A percentile compares a stretch with the other conserved stretches of the same genome.
Evolutionary conservation across 106 monocot genomes (phyloP).

Genomic region (Allium fistulosum): DNA sequence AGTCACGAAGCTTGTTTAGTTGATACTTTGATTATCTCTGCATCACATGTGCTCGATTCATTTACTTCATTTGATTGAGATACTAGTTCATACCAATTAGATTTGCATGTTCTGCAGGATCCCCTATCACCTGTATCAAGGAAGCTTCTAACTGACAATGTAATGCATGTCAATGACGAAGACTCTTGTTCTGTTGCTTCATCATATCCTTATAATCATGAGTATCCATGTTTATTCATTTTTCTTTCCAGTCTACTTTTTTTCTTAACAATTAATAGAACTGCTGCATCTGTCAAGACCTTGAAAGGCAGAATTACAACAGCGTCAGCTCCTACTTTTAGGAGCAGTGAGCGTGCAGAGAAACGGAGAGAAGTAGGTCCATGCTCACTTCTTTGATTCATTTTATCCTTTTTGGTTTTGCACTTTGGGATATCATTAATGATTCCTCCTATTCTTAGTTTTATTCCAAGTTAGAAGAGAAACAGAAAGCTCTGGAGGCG

Average conservation of each 20-base stretch:
- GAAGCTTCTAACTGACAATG: slow-evolving; percentile 47
- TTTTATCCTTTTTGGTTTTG: too few relatives aligned
- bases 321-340: slow-evolving; percentile 62
- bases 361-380: slow-evolving; percentile 67
- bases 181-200: slow-evolving; percentile 75
- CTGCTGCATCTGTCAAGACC: slow-evolving; percentile 33
- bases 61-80: too few relatives aligned
- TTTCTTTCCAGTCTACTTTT: not conserved
- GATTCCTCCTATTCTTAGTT: slow-evolving; percentile 26
- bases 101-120: slow-evolving; percentile 15
- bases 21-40: too few relatives aligned
- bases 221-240: not conserved
- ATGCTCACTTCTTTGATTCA: too few relatives aligned
- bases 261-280: slow-evolving; percentile 26
- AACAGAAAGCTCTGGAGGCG: slow-evolving; percentile 62
- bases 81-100: too few relatives aligned
- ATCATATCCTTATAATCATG: slow-evolving; percentile 52
- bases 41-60: too few relatives aligned
- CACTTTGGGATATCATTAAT: too few relatives aligned
- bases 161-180: slow-evolving; percentile 30
- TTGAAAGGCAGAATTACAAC: slow-evolving; percentile 41
- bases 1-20: too few relatives aligned
- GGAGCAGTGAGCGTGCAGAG: slow-evolving; percentile 76
- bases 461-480: slow-evolving; percentile 63
- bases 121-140: slow-evolving; percentile 19